Evolutionary conservation across 2,329 filamentous ascomycete genomes (phyloP).

Genomic region (Cordyceps farinosa): DNA sequence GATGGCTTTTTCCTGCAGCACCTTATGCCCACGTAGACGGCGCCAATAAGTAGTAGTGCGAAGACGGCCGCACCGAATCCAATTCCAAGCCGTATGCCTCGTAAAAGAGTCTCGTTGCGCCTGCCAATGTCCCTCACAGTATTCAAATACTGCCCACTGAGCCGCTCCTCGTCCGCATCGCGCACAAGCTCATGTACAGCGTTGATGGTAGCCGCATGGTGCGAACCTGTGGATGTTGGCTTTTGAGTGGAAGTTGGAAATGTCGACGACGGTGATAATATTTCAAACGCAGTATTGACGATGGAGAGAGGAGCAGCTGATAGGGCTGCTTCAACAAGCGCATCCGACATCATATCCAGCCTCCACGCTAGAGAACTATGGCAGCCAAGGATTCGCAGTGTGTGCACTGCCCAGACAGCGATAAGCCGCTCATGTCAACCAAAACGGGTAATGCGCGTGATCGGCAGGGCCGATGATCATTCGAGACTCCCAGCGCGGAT

Average conservation of each 20-base stretch:
- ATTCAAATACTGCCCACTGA: constrained; percentile 34
- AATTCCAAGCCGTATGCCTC: constrained; percentile 34
- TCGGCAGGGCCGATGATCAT: constrained; percentile 10
- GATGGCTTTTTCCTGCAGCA: constrained; percentile 6
- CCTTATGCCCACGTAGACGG: constrained; percentile 14
- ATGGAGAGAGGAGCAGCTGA: neutral
- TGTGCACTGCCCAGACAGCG: constrained; percentile 8
- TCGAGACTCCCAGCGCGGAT: neutral
- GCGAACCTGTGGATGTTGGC: neutral
- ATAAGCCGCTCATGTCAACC: constrained; percentile 13
- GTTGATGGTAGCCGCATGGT: constrained; percentile 21
- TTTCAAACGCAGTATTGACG: neutral
- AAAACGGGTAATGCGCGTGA: neutral
- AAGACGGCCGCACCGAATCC: constrained; percentile 16
- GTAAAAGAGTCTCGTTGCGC: constrained; percentile 24
- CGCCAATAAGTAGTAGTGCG: constrained; percentile 7
- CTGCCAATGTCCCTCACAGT: constrained; percentile 20
- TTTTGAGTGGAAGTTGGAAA: neutral
- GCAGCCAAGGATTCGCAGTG: constrained; percentile 2
- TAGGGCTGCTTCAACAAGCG: neutral
- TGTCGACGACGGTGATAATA: neutral
- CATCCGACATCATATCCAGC: neutral
- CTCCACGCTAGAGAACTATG: neutral
- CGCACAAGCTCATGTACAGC: constrained; percentile 37
- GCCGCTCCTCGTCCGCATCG: constrained; percentile 32